A percentile compares a stretch with the other conserved stretches of the same genome.
Evolutionary conservation across 352 stramenopile species (phyloP).

Genomic region (Phytophthora hibernalis): DNA sequence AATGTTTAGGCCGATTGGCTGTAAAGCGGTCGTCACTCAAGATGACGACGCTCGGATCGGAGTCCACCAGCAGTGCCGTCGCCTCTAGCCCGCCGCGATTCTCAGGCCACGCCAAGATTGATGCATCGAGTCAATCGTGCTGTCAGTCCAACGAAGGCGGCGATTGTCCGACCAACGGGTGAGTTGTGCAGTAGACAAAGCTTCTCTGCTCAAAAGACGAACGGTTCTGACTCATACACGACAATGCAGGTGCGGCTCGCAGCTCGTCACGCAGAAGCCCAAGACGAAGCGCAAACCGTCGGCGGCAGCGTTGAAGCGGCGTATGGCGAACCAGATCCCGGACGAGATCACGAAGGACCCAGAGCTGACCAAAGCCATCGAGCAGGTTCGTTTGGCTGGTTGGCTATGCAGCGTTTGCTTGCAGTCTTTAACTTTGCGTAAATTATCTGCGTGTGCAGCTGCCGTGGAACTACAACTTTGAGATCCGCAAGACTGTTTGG

Average conservation of each 20-base stretch:
- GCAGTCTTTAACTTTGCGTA: background rate
- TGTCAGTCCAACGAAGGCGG: constrained; percentile 15
- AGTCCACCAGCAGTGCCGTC: background rate
- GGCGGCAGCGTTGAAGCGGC: constrained; percentile 59
- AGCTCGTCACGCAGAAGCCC: constrained; percentile 48
- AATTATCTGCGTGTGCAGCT: constrained; percentile 56
- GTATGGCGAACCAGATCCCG: constrained; percentile 91
- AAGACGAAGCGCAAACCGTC: constrained; percentile 73
- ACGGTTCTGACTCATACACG: background rate
- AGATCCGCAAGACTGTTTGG: constrained; percentile 98
- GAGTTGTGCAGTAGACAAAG: constrained; percentile 1
- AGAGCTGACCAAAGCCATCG: constrained; percentile 92
- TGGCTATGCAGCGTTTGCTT: background rate
- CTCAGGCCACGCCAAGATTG: constrained; percentile 53
- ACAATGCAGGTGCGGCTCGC: constrained; percentile 19
- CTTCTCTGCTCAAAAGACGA: background rate
- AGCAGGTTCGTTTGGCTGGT: constrained; percentile 50
- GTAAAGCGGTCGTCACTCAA: constrained; percentile 5
- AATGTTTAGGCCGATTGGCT: constrained; percentile 13
- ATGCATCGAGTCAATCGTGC: constrained; percentile 10
- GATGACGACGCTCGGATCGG: constrained; percentile 7
- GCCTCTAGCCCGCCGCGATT: constrained; percentile 55
- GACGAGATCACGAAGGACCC: constrained; percentile 91
- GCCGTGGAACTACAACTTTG: constrained; percentile 99
- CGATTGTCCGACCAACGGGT: constrained; percentile 28